These are phyloP conservation scores for Osmanthus fragrans DNA, from an alignment of 257 asterid species.

Conservation along the genomic window DNA sequence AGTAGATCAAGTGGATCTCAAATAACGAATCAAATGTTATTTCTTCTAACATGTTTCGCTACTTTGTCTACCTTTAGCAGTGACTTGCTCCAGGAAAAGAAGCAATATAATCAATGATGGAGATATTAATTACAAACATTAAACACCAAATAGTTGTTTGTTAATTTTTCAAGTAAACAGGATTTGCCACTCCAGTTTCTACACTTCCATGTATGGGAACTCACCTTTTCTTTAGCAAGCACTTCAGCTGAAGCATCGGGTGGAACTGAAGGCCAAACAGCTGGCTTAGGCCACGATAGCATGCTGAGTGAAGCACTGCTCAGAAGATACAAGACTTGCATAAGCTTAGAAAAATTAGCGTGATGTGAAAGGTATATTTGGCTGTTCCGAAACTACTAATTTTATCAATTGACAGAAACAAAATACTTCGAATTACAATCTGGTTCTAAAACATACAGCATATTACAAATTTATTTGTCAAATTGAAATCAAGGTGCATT, in stretches of 20 bases:
- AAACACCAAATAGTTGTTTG: neutral
- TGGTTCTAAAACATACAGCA: conserved; percentile 13
- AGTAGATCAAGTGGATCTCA: too few species aligned
- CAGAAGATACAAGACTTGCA: conserved; percentile 22
- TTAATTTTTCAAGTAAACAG: conserved; percentile 2
- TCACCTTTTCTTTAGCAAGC: conserved; percentile 92
- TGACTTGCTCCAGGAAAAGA: too few species aligned
- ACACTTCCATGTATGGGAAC: conserved; percentile 30
- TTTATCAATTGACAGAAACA: conserved; percentile 6
- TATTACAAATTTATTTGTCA: too few species aligned
- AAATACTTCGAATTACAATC: neutral
- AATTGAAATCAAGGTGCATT: too few species aligned
- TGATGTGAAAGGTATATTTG: conserved; percentile 1
- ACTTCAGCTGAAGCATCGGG: conserved; percentile 79
- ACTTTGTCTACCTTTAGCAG: too few species aligned
- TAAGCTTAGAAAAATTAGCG: conserved; percentile 19
- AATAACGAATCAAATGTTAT: neutral
- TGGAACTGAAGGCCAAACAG: conserved; percentile 95
- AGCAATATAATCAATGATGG: too few species aligned
- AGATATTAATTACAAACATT: too few species aligned
- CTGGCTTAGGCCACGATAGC: conserved; percentile 98
- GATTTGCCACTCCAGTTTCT: conserved; percentile 5
- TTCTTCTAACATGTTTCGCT: conserved; percentile 6
- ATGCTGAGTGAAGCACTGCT: conserved; percentile 95
- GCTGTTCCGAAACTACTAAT: neutral